Evolutionary conservation across 305 asterid species (phyloP), one percentile per base, ranked within the genome.

Genomic region (Nicotiana rustica): DNA sequence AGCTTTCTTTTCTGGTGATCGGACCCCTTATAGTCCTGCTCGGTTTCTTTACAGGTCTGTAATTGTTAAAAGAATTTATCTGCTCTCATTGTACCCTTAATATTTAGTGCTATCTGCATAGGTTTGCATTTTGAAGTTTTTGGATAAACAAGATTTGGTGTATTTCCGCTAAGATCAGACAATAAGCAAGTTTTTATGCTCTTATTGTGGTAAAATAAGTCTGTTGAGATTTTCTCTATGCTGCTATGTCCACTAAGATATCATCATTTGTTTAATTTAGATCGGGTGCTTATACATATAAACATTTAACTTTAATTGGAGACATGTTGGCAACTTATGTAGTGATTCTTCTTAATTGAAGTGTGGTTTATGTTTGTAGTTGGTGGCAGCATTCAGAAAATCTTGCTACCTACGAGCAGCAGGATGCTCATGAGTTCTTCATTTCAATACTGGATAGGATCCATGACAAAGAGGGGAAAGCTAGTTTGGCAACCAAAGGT

Each of bases 351-450:
- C 31, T 36, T 65, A 4, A 71, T 36, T 69, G 76, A 78, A 67
- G 76, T 64, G 71, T 65, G 31, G 52, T 77, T 62, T 78, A 47
- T 77, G 65, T 85, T 87, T 88, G 87, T 93, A 93, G 95, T 87
- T 93, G 96, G 96, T 93, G 97, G 97, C 95, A 89, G 88, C 96
- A 89, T 86, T 93, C 97, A 3, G 95, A 92, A 79, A 89, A 89
- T 87, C 93, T 87, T 85, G 97, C 96, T 83, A 83, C 89, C 82
- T 91, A 93, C n/a, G 97, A 91, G 88, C 96, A 92, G 89, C 94
- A 93, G 83, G 97, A 92, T 70, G 97, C 96, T 56, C 97, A 93
- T 17, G 97, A 93, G 77, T 93, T 93, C 86, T 92, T 93, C 79
- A 93, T 93, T 80, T 90, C 97, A 5, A 85, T 92, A 88, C 86